Percentiles rank a stretch among this genome's conserved stretches.
Evolutionary conservation across 169 alveolate species (phyloP).

Genomic region (Besnoitia besnoiti): DNA sequence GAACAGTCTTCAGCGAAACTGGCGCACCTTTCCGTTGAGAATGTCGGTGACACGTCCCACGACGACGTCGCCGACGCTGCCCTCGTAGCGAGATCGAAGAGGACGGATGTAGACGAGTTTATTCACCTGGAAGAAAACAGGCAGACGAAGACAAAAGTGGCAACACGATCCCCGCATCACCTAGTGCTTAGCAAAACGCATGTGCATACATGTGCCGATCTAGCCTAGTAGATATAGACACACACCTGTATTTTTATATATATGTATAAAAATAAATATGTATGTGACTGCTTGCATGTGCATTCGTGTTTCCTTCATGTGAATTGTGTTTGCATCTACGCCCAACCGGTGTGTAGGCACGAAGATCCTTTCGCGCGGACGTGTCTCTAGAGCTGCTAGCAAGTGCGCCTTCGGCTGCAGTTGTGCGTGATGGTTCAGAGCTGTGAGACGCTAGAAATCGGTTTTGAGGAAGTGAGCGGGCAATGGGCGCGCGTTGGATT

Average conservation of each 20-base stretch:
- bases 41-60: conserved; percentile 77
- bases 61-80: conserved; percentile 77
- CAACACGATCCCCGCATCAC: neutral
- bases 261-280: neutral
- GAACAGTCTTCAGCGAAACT: too few relatives aligned
- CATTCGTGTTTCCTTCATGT: neutral
- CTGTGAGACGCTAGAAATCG: too few relatives aligned
- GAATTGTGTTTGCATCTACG: neutral
- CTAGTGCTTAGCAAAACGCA: neutral
- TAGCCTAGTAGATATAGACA: neutral
- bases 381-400: neutral
- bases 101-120: conserved; percentile 74
- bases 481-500: neutral
- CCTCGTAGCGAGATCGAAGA: conserved; percentile 72
- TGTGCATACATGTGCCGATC: neutral
- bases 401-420: neutral
- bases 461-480: neutral
- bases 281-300: neutral
- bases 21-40: conserved; percentile 55
- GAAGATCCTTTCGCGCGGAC: neutral
- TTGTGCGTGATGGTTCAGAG: too few relatives aligned
- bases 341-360: neutral
- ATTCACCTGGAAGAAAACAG: conserved; percentile 51
- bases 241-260: neutral
- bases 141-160: neutral